Evolutionary conservation across 1,284 basidiomycete genomes (phyloP).

Genomic region (Neolentinus lepideus): DNA sequence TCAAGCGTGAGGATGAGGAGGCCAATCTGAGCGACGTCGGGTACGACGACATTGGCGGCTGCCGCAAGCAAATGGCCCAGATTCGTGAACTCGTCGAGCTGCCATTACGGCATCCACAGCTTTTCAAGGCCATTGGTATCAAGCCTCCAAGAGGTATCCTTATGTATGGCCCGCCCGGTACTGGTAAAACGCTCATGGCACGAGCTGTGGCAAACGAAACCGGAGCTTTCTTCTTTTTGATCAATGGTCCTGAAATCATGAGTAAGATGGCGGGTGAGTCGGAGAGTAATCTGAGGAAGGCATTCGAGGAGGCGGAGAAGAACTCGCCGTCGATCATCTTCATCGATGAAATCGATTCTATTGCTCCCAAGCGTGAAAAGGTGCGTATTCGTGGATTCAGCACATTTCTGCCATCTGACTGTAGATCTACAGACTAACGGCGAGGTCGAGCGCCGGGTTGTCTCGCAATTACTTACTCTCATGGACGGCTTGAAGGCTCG

Average conservation of each 20-base stretch:
- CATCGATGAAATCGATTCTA: slow-evolving; percentile 99
- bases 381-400: slow-evolving; percentile 26
- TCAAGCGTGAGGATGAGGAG: slow-evolving; percentile 99
- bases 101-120: slow-evolving; percentile 94
- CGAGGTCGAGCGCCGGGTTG: slow-evolving; percentile 98
- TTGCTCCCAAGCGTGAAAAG: slow-evolving; percentile 99
- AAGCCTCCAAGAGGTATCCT: slow-evolving; percentile 98
- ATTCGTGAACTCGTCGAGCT: slow-evolving; percentile 99
- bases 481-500: slow-evolving; percentile 99
- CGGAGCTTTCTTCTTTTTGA: slow-evolving; percentile 99
- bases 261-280: slow-evolving; percentile 99
- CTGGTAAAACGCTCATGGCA: slow-evolving; percentile 98
- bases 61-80: slow-evolving; percentile 98
- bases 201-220: slow-evolving; percentile 99
- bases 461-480: slow-evolving; percentile 94
- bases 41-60: slow-evolving; percentile 99
- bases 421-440: slow-evolving; percentile 74
- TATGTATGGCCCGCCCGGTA: slow-evolving; percentile 95
- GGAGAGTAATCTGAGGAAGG: slow-evolving; percentile 95
- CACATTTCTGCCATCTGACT: slow-evolving; percentile 11
- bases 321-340: slow-evolving; percentile 99
- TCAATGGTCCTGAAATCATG: slow-evolving; percentile 99
- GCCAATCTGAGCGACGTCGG: slow-evolving; percentile 95
- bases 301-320: slow-evolving; percentile 99
- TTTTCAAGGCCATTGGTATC: slow-evolving; percentile 99